Evolutionary conservation across 1,284 basidiomycete species (phyloP), one percentile per base, ranked within the genome.

Genomic region (Melampsora larici-populina): DNA sequence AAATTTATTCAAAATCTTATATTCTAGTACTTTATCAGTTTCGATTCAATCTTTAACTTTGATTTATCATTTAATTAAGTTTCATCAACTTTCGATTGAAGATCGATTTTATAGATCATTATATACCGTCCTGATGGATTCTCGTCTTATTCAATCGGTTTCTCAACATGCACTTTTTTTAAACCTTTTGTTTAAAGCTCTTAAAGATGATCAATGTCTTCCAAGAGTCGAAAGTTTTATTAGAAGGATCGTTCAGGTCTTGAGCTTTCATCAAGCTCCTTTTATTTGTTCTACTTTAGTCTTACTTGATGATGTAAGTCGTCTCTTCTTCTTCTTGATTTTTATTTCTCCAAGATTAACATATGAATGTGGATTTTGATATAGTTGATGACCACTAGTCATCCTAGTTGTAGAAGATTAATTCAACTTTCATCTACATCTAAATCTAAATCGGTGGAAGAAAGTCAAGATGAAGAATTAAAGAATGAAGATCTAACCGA

Each of bases 151-250:
- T 21, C 87, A 87, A 1, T 94, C 94, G 21, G n/a, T 65, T 24
- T 92, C 91, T 40, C 98, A 99, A 84, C 94, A 98, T 84, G 93
- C 95, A 9, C 93, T 99, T 90, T 99, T 97, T 84, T 88, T 99
- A 80, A 99, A 99, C 84, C 86, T 99, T 26, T 85, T 98, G 26
- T 96, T 97, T 88, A 96, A 94, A 83, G 90, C 93, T 21, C 85
- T 98, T 81, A 97, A 97, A 84, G 87, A 87, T 2, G 96, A 97
- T 82, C 84, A 84, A 15, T 89, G 89, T 71, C 80, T 84, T 0
- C 88, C 88, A 78, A 87, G 94, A 24, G 88, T 92, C 11, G 90
- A 90, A 84, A 93, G 94, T 0, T 90, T 98, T 78, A 88, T 97
- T 60, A 90, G 93, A 83, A 87, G 97, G 71, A 89, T 97, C 68